Conservation (phyloP, 805 yeast genomes). For the Metschnikowia henanensis region DNA sequence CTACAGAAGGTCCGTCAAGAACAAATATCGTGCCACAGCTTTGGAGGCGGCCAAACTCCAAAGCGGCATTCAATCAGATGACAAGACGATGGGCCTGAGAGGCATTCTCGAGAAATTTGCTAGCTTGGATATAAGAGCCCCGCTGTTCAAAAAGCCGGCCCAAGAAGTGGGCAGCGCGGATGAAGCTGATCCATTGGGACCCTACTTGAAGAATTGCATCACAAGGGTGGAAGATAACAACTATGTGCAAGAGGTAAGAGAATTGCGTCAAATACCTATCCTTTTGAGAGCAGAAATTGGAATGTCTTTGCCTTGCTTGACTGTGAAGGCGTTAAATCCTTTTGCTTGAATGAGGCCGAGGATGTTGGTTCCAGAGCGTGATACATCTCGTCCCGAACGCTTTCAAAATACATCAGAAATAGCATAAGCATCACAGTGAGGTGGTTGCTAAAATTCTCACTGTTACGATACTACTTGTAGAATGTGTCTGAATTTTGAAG, state of each 20-base stretch:
- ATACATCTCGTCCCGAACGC: too few relatives aligned
- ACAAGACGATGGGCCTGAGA: constrained; percentile 34
- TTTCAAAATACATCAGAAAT: too few relatives aligned
- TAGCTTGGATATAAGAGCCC: constrained; percentile 51
- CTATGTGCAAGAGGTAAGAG: constrained; percentile 78
- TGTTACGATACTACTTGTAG: too few relatives aligned
- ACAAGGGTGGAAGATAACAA: constrained; percentile 61
- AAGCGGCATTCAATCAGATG: constrained; percentile 32
- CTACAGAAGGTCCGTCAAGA: constrained; percentile 74
- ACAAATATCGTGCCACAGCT: constrained; percentile 72
- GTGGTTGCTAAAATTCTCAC: too few relatives aligned
- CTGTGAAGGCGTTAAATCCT: constrained; percentile 90
- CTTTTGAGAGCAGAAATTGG: constrained; percentile 89
- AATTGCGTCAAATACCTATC: constrained; percentile 77
- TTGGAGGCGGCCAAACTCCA: constrained; percentile 68
- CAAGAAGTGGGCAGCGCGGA: constrained; percentile 17
- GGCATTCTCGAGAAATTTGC: constrained; percentile 49
- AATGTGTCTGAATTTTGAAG: too few relatives aligned
- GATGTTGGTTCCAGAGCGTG: too few relatives aligned
- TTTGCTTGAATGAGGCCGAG: too few relatives aligned
- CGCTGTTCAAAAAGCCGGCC: constrained; percentile 32
- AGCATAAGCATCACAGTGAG: too few relatives aligned
- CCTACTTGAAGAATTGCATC: constrained; percentile 56
- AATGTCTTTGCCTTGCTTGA: constrained; percentile 92
- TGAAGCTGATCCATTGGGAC: constrained; percentile 43